A percentile compares a stretch with the other conserved stretches of the same genome.
These are phyloP conservation scores for Pseudevernia furfuracea DNA, from an alignment of 495 filamentous ascomycete species.

Conservation along the genomic window DNA sequence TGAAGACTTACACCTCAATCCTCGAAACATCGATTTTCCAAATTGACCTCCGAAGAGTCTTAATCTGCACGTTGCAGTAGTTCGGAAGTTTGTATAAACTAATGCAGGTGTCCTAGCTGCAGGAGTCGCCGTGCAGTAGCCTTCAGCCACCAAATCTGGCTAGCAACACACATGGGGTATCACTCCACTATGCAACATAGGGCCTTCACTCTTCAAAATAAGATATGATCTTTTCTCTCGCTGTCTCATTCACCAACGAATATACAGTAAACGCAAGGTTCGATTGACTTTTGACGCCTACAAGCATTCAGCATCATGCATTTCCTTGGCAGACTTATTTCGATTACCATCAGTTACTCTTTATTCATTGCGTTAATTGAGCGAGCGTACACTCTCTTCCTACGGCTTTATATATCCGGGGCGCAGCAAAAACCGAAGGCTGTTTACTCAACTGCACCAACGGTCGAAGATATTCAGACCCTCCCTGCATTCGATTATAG, in stretches of 20 bases:
- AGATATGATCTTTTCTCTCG: not conserved
- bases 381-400: constrained; percentile 1
- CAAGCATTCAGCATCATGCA: constrained; percentile 10
- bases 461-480: constrained; percentile 6
- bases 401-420: not conserved
- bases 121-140: not conserved
- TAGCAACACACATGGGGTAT: not conserved
- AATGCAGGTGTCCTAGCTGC: not conserved
- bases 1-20: not conserved
- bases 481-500: constrained; percentile 12
- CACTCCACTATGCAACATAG: too few species aligned
- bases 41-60: not conserved
- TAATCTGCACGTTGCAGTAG: not conserved
- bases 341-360: constrained; percentile 13
- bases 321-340: constrained; percentile 12
- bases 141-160: not conserved
- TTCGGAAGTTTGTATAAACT: not conserved
- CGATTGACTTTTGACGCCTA: not conserved
- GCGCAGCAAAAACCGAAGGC: not conserved
- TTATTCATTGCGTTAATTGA: constrained; percentile 3
- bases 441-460: not conserved
- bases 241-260: not conserved
- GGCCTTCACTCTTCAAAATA: not conserved
- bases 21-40: not conserved
- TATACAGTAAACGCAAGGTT: not conserved